Evolutionary conservation across 345 rosid genomes (phyloP).

Genomic region (Physaria fendleri): DNA sequence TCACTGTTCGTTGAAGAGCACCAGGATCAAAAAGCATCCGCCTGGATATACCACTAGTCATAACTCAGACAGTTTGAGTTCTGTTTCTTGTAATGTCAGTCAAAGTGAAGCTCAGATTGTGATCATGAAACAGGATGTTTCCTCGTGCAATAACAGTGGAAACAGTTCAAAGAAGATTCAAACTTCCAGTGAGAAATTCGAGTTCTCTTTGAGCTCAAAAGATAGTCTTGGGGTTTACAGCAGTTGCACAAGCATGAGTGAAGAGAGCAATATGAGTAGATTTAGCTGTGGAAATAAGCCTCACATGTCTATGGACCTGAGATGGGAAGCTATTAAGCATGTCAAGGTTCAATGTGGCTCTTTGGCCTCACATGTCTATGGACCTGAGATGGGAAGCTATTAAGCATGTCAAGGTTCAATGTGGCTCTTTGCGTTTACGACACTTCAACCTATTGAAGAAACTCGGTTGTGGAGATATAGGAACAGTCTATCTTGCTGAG

Average conservation of each 20-base stretch:
- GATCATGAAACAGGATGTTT: conserved; percentile 29
- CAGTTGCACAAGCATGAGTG: conserved; percentile 90
- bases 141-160: conserved; percentile 32
- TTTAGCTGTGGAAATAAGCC: conserved; percentile 88
- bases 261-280: conserved; percentile 81
- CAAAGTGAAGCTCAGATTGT: conserved; percentile 24
- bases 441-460: too few relatives aligned
- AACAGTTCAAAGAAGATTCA: conserved; percentile 26
- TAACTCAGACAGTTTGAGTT: conserved; percentile 29
- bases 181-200: conserved; percentile 63
- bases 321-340: conserved; percentile 82
- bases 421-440: conserved; percentile 53
- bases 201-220: conserved; percentile 87
- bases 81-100: conserved; percentile 15
- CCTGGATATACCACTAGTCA: conserved; percentile 20
- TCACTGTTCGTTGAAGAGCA: conserved; percentile 56
- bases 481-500: too few relatives aligned
- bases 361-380: conserved; percentile 94
- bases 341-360: conserved; percentile 51
- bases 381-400: conserved; percentile 90
- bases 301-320: conserved; percentile 89
- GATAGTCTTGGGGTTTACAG: conserved; percentile 86
- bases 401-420: conserved; percentile 47
- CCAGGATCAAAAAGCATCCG: conserved; percentile 36
- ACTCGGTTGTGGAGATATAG: too few relatives aligned